Evolutionary conservation across 306 rosid genomes (phyloP).

Genomic region (Ziziphus jujuba): DNA sequence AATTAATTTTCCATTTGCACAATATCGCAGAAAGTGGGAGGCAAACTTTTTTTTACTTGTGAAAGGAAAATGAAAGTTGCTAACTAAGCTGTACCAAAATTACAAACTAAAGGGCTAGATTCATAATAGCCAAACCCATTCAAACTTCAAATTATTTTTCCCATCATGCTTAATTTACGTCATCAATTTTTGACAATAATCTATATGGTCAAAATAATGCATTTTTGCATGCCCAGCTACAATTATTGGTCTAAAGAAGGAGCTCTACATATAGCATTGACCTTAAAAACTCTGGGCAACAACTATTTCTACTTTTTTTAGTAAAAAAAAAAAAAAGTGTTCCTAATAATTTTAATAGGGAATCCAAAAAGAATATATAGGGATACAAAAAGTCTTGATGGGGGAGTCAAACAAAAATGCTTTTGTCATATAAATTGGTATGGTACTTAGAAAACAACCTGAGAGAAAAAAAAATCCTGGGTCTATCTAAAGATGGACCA

Average conservation of each 20-base stretch:
- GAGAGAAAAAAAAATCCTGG: neutral
- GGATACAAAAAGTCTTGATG: too few relatives aligned
- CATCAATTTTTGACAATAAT: too few relatives aligned
- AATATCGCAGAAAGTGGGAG: neutral
- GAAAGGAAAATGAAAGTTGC: too few relatives aligned
- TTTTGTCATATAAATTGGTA: neutral
- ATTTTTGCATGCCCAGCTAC: neutral
- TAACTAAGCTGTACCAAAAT: too few relatives aligned
- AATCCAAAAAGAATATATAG: neutral
- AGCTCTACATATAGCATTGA: constrained; percentile 8
- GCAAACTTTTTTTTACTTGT: too few relatives aligned
- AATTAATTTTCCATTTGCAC: neutral
- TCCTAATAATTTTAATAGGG: neutral
- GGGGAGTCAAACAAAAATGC: constrained; percentile 14
- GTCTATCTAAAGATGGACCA: constrained; percentile 14
- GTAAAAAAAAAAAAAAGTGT: neutral
- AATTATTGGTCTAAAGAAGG: constrained; percentile 10
- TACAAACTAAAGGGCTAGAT: too few relatives aligned
- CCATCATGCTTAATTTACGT: neutral
- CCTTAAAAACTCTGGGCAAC: neutral
- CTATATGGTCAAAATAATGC: neutral
- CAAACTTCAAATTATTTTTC: neutral
- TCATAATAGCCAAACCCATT: neutral
- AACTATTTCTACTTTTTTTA: neutral
- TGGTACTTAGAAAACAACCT: neutral